Evolutionary conservation across 2,329 filamentous ascomycete genomes (phyloP).

Genomic region (Clonostachys byssicola): DNA sequence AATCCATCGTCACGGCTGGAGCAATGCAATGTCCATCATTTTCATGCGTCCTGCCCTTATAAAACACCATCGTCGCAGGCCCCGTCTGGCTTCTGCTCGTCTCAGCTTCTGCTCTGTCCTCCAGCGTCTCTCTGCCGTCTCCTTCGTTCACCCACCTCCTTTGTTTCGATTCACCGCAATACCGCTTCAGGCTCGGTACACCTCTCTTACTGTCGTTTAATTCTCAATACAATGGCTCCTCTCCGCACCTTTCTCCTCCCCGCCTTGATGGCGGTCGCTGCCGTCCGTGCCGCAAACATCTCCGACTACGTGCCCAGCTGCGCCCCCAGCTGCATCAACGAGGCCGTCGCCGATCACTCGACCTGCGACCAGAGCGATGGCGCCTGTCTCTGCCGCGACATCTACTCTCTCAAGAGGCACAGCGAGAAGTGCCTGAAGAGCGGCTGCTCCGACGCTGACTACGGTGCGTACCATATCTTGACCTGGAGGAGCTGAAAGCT

Average conservation of each 20-base stretch:
- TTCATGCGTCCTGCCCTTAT: no score
- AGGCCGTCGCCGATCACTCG: constrained; percentile 6
- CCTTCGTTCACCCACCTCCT: no score
- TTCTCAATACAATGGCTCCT: no score
- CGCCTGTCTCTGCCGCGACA: constrained; percentile 4
- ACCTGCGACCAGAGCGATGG: constrained; percentile 2
- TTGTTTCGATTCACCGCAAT: no score
- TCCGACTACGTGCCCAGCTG: constrained; percentile 1
- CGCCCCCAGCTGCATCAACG: constrained; percentile 4
- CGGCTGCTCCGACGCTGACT: constrained; percentile 2
- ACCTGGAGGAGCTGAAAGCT: not conserved
- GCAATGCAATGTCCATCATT: no score
- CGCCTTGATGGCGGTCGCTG: constrained; percentile 2
- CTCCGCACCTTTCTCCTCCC: not conserved
- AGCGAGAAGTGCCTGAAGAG: constrained; percentile 4
- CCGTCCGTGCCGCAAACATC: constrained; percentile 1
- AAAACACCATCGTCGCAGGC: no score
- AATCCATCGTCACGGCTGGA: no score
- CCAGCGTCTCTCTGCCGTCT: no score
- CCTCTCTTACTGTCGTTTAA: no score
- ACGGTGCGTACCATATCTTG: constrained; percentile 1
- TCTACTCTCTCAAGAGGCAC: constrained; percentile 5
- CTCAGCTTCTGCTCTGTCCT: no score
- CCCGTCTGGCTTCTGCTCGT: no score
- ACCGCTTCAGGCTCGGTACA: no score